phyloP scores from a whole-genome alignment of 78 protist species.

The Dictyostelium discoideum region dicty_2.7 NC_007088.5:7060501-7061000 shows the following conservation, averaged over 20 bases:
- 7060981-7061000: conserved; percentile 13
- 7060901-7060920: conserved; percentile 20
- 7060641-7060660: background rate
- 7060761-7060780: conserved; percentile 56
- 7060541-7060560: too few species aligned
- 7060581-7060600: conserved; percentile 6
- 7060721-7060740: conserved; percentile 29
- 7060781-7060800: conserved; percentile 47
- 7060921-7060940: conserved; percentile 40
- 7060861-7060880: background rate
- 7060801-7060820: background rate
- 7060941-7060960: background rate
- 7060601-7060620: conserved; percentile 61
- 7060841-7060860: conserved; percentile 32
- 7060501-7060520: background rate
- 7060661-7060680: background rate
- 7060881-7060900: background rate
- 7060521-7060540: too few species aligned
- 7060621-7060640: conserved; percentile 26
- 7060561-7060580: too few species aligned
- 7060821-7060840: conserved; percentile 25
- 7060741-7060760: conserved; percentile 32
- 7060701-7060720: background rate
- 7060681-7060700: background rate
- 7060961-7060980: conserved; percentile 4